These are phyloP conservation scores for Ilyonectria robusta DNA, from an alignment of 2,329 filamentous ascomycete species.

Conservation along the genomic window DNA sequence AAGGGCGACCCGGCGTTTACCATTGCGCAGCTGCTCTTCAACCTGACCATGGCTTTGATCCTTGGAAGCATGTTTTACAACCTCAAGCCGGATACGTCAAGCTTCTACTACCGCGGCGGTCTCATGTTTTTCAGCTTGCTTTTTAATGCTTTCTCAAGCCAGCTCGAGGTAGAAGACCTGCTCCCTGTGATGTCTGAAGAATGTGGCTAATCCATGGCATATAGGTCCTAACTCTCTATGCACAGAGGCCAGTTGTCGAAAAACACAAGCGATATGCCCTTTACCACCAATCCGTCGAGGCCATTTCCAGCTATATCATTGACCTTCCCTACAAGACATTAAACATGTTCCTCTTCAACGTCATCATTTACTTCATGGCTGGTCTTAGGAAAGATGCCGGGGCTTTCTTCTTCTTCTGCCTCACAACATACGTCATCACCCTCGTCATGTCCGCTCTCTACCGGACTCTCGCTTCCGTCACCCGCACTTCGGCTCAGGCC, in stretches of 20 bases:
- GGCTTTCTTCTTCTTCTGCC: slow-evolving; percentile 60
- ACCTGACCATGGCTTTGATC: slow-evolving; percentile 65
- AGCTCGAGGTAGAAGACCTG: slow-evolving; percentile 43
- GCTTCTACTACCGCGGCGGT: slow-evolving; percentile 61
- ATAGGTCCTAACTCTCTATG: slow-evolving; percentile 53
- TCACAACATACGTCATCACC: slow-evolving; percentile 64
- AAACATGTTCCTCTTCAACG: slow-evolving; percentile 55
- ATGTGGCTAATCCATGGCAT: slow-evolving; percentile 63
- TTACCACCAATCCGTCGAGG: slow-evolving; percentile 51
- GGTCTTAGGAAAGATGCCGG: slow-evolving; percentile 58
- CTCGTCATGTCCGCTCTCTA: slow-evolving; percentile 74
- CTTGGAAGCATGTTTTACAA: slow-evolving; percentile 62
- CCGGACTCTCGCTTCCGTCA: slow-evolving; percentile 57
- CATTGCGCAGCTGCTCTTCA: slow-evolving; percentile 46
- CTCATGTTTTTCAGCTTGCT: slow-evolving; percentile 66
- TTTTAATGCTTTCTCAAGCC: slow-evolving; percentile 60
- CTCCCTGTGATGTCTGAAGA: not conserved
- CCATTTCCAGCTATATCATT: slow-evolving; percentile 26
- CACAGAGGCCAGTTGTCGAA: slow-evolving; percentile 51
- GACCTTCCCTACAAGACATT: slow-evolving; percentile 58
- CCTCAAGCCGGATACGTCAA: slow-evolving; percentile 56
- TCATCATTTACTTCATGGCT: slow-evolving; percentile 64
- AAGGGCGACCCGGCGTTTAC: slow-evolving; percentile 45
- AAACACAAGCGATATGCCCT: slow-evolving; percentile 54
- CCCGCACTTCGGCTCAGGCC: slow-evolving; percentile 43